Evolutionary conservation across 2,329 filamentous ascomycete species (phyloP), one percentile per base, ranked within the genome.

Genomic region (Fragosphaeria purpurea): DNA sequence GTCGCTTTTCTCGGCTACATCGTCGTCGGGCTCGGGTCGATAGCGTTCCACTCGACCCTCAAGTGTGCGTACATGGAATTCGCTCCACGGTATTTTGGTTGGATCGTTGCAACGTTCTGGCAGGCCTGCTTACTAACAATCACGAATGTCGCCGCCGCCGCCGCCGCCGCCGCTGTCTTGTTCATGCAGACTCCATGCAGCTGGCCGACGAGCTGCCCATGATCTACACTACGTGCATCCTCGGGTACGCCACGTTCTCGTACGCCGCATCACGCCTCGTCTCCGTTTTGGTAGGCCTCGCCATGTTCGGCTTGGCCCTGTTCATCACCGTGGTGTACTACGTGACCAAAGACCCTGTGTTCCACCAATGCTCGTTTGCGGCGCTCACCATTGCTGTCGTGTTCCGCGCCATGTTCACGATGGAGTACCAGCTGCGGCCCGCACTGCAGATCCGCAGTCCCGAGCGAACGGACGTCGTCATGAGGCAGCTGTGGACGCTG

Each of bases 361-460:
- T 94, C 65, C 88, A 94, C 67, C 87, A 94, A 63, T 82, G 80
- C 54, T 84, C 83, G 5, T 94, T 89, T 59, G 86, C 82, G 2
- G 62, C 85, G 4, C 69, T 94, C 42, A 93, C 87, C 0, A 74
- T 75, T 5, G 71, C 82, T 41, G 80, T 91, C 30, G 73, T 93
- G 31, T 70, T 85, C 48, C 80, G 85, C 37, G 85, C 82, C 59
- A 83, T 90, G 72, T 88, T 81, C 62, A 79, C 86, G 32, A 91
- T 91, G 84, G 71, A 76, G 57, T 62, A 59, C 38, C 55, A 67
- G 45, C 61, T 78, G 44, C 64, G 71, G 60, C 81, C 67, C 55
- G 70, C 61, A 57, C 65, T 70, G 55, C 67, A 60, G 62, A 68
- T 61, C 57, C 71, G 67, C 58, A 73, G 67, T 62, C 73, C 62